These are phyloP conservation scores for Cystobasidium sp. DNA, from an alignment of 1,284 basidiomycete genomes.

Conservation along the genomic window DNA sequence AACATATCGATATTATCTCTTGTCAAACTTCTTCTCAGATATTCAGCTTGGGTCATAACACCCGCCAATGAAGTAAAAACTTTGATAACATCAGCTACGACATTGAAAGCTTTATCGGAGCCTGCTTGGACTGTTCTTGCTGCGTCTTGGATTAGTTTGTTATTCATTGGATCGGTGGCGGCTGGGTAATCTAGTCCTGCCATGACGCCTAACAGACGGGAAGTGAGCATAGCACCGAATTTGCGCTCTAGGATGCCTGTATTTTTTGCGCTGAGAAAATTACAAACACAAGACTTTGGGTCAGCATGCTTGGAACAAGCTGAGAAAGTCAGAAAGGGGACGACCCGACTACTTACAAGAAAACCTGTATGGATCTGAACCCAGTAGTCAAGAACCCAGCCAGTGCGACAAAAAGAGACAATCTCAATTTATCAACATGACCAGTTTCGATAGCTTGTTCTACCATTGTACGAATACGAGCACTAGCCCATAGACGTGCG, in stretches of 20 bases:
- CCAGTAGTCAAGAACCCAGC: slow-evolving; percentile 33
- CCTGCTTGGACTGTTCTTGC: slow-evolving; percentile 12
- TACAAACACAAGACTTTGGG: not conserved
- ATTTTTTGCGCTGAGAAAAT: slow-evolving; percentile 11
- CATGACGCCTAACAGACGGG: slow-evolving; percentile 14
- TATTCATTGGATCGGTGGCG: slow-evolving; percentile 15
- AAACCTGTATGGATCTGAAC: slow-evolving; percentile 9
- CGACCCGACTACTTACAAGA: too few species aligned
- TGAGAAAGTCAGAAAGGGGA: too few species aligned
- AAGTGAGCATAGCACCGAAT: slow-evolving; percentile 25
- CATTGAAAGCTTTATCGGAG: slow-evolving; percentile 35
- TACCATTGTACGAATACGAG: slow-evolving; percentile 26
- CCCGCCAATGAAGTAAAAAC: slow-evolving; percentile 10
- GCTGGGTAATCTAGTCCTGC: slow-evolving; percentile 23
- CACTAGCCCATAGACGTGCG: slow-evolving; percentile 36
- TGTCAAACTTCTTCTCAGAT: slow-evolving; percentile 15
- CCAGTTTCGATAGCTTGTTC: slow-evolving; percentile 37
- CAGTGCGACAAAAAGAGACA: slow-evolving; percentile 4
- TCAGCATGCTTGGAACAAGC: too few species aligned
- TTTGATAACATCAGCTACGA: slow-evolving; percentile 36
- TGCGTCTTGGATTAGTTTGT: slow-evolving; percentile 27
- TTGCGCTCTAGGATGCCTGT: slow-evolving; percentile 35
- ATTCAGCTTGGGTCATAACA: slow-evolving; percentile 19
- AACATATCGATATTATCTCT: slow-evolving; percentile 28
- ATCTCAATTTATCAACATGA: slow-evolving; percentile 19